A percentile compares a stretch with the other conserved stretches of the same genome.
phyloP scores from a whole-genome alignment of 2,329 filamentous ascomycete species.

The Aspergillus glaucus region DNA sequence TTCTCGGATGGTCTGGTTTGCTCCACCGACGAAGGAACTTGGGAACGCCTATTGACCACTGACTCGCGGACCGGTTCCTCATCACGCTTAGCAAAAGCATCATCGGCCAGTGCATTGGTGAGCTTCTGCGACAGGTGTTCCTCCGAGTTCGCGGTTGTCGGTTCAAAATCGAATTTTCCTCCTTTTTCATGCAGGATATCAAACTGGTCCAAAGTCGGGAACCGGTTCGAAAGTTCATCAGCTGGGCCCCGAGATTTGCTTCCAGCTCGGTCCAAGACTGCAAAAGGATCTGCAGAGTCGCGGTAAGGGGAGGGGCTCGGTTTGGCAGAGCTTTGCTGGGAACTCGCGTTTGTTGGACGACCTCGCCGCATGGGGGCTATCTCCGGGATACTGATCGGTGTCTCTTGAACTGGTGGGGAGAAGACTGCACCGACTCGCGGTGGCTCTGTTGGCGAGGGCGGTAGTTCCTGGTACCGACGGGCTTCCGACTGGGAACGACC shows the following conservation, averaged over 20 bases:
- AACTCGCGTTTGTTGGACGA: conserved; percentile 54
- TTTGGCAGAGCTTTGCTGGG: conserved; percentile 46
- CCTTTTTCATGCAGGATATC: conserved; percentile 80
- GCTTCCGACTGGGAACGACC: conserved; percentile 59
- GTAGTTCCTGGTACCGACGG: conserved; percentile 54
- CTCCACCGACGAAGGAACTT: conserved; percentile 15
- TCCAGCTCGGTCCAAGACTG: conserved; percentile 67
- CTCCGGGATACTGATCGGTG: conserved; percentile 67
- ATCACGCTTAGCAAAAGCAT: conserved; percentile 62
- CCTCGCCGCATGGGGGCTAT: conserved; percentile 92
- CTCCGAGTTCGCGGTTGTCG: conserved; percentile 42
- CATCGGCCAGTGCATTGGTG: conserved; percentile 71
- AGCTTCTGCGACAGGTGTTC: conserved; percentile 60
- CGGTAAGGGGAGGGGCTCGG: conserved; percentile 64
- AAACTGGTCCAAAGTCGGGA: conserved; percentile 90
- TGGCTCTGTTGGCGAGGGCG: conserved; percentile 49
- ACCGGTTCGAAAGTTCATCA: conserved; percentile 79
- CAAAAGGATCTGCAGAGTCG: conserved; percentile 76
- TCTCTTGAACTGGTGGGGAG: conserved; percentile 64
- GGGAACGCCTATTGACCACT: conserved; percentile 17
- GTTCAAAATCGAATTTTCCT: conserved; percentile 75
- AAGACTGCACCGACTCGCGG: conserved; percentile 74
- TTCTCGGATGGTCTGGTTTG: conserved; percentile 17
- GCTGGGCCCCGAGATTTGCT: conserved; percentile 45
- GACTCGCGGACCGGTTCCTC: conserved; percentile 23